These are phyloP conservation scores for Russula sp. DNA, from an alignment of 768 basidiomycete genomes.

Conservation along the genomic window DNA sequence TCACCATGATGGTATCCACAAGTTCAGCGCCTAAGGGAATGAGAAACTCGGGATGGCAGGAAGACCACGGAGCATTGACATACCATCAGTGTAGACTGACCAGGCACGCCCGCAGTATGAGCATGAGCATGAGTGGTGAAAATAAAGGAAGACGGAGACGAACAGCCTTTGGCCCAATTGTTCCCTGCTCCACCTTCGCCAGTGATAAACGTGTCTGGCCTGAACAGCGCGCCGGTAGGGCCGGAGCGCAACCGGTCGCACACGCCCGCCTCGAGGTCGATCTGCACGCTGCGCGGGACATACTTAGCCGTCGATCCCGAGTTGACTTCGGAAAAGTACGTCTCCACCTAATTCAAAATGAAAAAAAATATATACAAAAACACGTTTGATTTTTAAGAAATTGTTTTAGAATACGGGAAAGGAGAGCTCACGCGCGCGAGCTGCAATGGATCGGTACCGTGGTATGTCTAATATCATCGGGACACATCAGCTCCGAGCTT, in stretches of 20 bases:
- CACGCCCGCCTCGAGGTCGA: slow-evolving; percentile 88
- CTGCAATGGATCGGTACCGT: slow-evolving; percentile 67
- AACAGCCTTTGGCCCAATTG: slow-evolving; percentile 94
- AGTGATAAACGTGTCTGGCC: slow-evolving; percentile 79
- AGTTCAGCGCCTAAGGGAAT: slow-evolving; percentile 70
- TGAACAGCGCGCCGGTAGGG: slow-evolving; percentile 65
- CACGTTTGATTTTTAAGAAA: neutral
- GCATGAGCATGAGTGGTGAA: slow-evolving; percentile 17
- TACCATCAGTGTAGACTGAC: slow-evolving; percentile 84
- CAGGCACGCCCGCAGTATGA: slow-evolving; percentile 1
- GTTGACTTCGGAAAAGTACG: slow-evolving; percentile 75
- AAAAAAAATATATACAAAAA: neutral
- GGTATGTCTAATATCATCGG: slow-evolving; percentile 35
- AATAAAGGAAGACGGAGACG: slow-evolving; percentile 28
- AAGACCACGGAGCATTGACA: neutral
- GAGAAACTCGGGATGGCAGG: neutral
- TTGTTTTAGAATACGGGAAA: neutral
- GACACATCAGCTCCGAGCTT: neutral
- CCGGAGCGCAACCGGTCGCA: slow-evolving; percentile 71
- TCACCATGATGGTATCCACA: slow-evolving; percentile 70
- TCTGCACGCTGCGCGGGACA: slow-evolving; percentile 82
- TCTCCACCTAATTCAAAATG: slow-evolving; percentile 46
- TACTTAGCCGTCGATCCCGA: slow-evolving; percentile 50
- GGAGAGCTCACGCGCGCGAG: slow-evolving; percentile 50
- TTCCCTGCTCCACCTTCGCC: slow-evolving; percentile 69